Base-by-base conservation (phyloP, 768 basidiomycete species). In the Lactarius sanguifluus region DNA sequence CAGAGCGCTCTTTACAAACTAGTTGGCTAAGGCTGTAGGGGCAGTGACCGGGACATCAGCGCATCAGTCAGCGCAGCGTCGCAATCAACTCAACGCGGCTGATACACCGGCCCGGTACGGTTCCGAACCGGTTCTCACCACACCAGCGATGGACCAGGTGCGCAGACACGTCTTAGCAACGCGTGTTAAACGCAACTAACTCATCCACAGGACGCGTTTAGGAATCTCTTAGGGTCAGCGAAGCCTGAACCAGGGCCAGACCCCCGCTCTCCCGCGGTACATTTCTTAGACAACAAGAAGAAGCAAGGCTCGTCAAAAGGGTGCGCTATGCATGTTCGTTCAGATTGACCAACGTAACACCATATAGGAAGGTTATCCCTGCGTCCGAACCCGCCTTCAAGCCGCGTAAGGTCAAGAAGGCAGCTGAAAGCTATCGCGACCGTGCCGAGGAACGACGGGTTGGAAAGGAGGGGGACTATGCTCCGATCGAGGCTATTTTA, bases 401-500 rank as follows among this genome's bases (percentile, higher is more conserved):
- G 72, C 93, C 93, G 13, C 82, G 93, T 59, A 92, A 89, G 71
- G 80, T 93, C 47, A 91, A 88, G 78, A 67, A 74, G 8, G 67
- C 76, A 0, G 83, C 83, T 13, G 72, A 75, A 20, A 81, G 78
- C 67, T 94, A 93, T 72, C 85, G 90, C 38, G 87, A 94, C 74
- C 85, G 91, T 54, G 91, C 92, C 15, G 80, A 86, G 2, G 91
- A 94, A 73, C 81, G 91, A 57, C 79, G 92, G 36, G 76, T 73
- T 6, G 92, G 91, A 2, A 78, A 79, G 57, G 87, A 81, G 16
- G 86, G 86, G 69, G 91, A 94, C 71, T 93, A 86, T 76, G 89
- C 90, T 0, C 79, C 89, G 75, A 86, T 92, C 36, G 92, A 93
- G 74, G 87, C 91, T 13, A 78, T 96, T 12, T 78, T 92, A 1